These are phyloP conservation scores for Stygiomarasmius scandens DNA, from an alignment of 1,284 basidiomycete species.

Conservation along the genomic window DNA sequence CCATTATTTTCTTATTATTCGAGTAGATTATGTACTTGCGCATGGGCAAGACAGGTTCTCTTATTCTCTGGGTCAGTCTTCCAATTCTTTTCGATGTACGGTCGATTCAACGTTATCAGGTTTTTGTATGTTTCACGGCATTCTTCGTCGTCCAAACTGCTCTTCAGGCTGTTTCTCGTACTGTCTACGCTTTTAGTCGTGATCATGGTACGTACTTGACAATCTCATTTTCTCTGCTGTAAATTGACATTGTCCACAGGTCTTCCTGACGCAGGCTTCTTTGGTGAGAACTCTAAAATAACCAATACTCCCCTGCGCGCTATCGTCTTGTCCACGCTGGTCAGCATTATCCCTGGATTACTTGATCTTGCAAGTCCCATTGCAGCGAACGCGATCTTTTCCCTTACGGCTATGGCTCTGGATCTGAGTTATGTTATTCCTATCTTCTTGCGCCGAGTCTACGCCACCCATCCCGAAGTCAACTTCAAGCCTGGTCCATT, in stretches of 20 bases:
- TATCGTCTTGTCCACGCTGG: slow-evolving; percentile 77
- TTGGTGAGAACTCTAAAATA: slow-evolving; percentile 65
- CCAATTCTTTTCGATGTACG: slow-evolving; percentile 17
- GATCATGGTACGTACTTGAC: slow-evolving; percentile 57
- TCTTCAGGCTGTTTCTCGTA: slow-evolving; percentile 85
- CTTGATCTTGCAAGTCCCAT: slow-evolving; percentile 78
- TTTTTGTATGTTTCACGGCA: slow-evolving; percentile 77
- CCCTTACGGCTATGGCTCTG: slow-evolving; percentile 73
- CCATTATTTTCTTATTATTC: not conserved
- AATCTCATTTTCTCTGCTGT: not conserved
- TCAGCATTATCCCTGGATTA: slow-evolving; percentile 72
- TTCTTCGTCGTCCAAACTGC: slow-evolving; percentile 84
- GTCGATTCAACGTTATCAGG: no score
- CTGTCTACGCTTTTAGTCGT: slow-evolving; percentile 89
- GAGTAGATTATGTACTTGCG: slow-evolving; percentile 72
- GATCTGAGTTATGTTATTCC: slow-evolving; percentile 78
- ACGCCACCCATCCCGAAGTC: slow-evolving; percentile 81
- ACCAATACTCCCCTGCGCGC: slow-evolving; percentile 84
- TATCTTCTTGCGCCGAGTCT: slow-evolving; percentile 72
- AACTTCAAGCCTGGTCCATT: slow-evolving; percentile 89
- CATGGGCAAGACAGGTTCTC: slow-evolving; percentile 71
- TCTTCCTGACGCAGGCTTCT: slow-evolving; percentile 81
- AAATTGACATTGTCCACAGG: slow-evolving; percentile 35
- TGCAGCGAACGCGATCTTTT: slow-evolving; percentile 86
- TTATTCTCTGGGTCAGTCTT: slow-evolving; percentile 70